Conservation (phyloP, 805 yeast species). For the Zygotorulaspora florentina region DNA sequence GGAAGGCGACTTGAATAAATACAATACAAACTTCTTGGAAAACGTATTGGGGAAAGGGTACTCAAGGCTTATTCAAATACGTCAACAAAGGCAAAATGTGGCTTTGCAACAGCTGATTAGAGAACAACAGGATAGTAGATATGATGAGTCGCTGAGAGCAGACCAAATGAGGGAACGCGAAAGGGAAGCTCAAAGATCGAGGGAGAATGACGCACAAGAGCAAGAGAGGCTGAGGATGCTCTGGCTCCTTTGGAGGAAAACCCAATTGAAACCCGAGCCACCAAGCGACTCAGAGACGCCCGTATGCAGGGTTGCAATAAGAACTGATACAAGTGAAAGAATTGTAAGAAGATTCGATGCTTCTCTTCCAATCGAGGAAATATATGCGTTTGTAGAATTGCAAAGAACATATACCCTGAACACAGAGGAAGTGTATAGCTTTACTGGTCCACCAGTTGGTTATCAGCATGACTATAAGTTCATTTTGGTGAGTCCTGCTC, state of each 20-base stretch:
- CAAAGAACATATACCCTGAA: constrained; percentile 29
- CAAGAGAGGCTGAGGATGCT: constrained; percentile 27
- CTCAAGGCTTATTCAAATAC: constrained; percentile 45
- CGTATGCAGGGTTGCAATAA: constrained; percentile 63
- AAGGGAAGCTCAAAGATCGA: constrained; percentile 33
- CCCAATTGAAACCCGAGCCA: constrained; percentile 33
- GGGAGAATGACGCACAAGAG: constrained; percentile 23
- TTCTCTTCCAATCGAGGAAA: constrained; percentile 49
- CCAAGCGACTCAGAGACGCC: constrained; percentile 24
- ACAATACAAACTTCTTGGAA: constrained; percentile 19
- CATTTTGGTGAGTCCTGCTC: constrained; percentile 51
- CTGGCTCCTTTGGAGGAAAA: constrained; percentile 51
- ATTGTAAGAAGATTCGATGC: constrained; percentile 46
- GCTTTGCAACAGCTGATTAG: constrained; percentile 55
- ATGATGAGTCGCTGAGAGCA: constrained; percentile 59
- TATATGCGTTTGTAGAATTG: constrained; percentile 69
- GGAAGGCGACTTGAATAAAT: constrained; percentile 23
- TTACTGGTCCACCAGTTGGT: constrained; percentile 32
- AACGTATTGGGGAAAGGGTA: constrained; percentile 26
- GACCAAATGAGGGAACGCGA: constrained; percentile 52
- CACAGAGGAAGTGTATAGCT: constrained; percentile 16
- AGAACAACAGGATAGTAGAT: constrained; percentile 73
- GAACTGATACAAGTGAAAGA: constrained; percentile 61
- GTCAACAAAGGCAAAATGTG: constrained; percentile 59
- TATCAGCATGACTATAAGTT: constrained; percentile 49